Evolutionary conservation across 2,329 filamentous ascomycete species (phyloP).

Genomic region (Trichoderma koningiopsis): DNA sequence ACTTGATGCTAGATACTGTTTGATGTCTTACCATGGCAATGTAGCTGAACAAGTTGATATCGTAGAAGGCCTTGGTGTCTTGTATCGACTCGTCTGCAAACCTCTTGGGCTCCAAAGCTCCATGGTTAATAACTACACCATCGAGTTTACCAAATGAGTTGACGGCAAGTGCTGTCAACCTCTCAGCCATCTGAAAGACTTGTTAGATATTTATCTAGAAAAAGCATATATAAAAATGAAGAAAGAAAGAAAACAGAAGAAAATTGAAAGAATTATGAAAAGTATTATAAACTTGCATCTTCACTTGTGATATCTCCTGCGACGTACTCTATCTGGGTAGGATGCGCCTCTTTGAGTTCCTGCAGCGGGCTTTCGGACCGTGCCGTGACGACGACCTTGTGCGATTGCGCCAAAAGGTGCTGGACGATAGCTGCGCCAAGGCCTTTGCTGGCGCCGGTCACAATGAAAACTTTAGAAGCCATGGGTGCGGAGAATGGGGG

Average conservation of each 20-base stretch:
- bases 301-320: slow-evolving; percentile 57
- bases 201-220: neutral
- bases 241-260: neutral
- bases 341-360: slow-evolving; percentile 53
- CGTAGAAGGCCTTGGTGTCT: slow-evolving; percentile 75
- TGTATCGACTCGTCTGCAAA: slow-evolving; percentile 68
- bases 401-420: slow-evolving; percentile 53
- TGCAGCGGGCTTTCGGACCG: slow-evolving; percentile 54
- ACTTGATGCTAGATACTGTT: neutral
- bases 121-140: slow-evolving; percentile 86
- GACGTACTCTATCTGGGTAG: slow-evolving; percentile 57
- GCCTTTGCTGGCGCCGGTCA: slow-evolving; percentile 67
- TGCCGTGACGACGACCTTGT: slow-evolving; percentile 63
- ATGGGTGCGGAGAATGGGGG: slow-evolving; percentile 36
- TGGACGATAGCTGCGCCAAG: slow-evolving; percentile 60
- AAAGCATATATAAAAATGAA: neutral
- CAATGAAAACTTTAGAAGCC: slow-evolving; percentile 67
- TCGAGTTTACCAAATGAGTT: slow-evolving; percentile 73
- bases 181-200: slow-evolving; percentile 52
- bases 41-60: slow-evolving; percentile 85
- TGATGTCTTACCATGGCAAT: slow-evolving; percentile 67
- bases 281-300: slow-evolving; percentile 44
- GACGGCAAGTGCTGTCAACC: slow-evolving; percentile 66
- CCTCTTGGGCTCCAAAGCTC: slow-evolving; percentile 73
- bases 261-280: neutral